Conservation (phyloP, 2,329 filamentous ascomycete species). For the Neophaeococcomyces mojaviensis region DNA sequence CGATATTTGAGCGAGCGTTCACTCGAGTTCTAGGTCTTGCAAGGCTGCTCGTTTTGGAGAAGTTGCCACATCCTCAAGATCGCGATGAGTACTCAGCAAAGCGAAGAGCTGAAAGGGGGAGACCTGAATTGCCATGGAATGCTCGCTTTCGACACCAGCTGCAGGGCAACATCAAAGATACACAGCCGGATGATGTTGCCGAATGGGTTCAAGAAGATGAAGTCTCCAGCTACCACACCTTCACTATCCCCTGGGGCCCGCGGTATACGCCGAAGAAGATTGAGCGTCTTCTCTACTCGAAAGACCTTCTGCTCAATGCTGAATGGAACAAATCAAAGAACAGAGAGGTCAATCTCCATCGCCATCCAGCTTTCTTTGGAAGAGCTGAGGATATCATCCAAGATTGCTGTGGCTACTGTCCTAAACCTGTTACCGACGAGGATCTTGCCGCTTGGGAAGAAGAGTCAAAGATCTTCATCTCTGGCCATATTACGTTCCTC, state of each 20-base stretch:
- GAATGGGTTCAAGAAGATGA: slow-evolving; percentile 76
- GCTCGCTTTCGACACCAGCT: slow-evolving; percentile 37
- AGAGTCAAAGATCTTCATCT: slow-evolving; percentile 69
- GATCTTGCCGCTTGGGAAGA: slow-evolving; percentile 64
- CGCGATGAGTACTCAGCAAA: slow-evolving; percentile 64
- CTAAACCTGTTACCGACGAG: slow-evolving; percentile 59
- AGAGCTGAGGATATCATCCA: slow-evolving; percentile 64
- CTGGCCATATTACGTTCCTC: slow-evolving; percentile 64
- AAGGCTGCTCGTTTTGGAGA: slow-evolving; percentile 70
- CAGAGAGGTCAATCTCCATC: slow-evolving; percentile 68
- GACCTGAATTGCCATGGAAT: slow-evolving; percentile 46
- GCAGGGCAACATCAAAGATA: slow-evolving; percentile 66
- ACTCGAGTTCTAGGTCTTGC: slow-evolving; percentile 68
- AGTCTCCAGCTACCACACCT: slow-evolving; percentile 71
- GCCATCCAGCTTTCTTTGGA: slow-evolving; percentile 81
- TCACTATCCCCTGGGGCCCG: slow-evolving; percentile 39
- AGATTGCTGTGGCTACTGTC: slow-evolving; percentile 78
- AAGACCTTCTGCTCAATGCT: slow-evolving; percentile 68
- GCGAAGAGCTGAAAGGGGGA: slow-evolving; percentile 63
- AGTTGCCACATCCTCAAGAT: slow-evolving; percentile 60
- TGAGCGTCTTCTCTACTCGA: slow-evolving; percentile 73
- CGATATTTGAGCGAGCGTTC: slow-evolving; percentile 78
- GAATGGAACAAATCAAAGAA: slow-evolving; percentile 77
- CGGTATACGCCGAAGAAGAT: slow-evolving; percentile 48
- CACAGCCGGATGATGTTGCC: slow-evolving; percentile 70